These are phyloP conservation scores for Boechera retrofracta DNA, from an alignment of 345 rosid genomes.

Conservation along the genomic window DNA sequence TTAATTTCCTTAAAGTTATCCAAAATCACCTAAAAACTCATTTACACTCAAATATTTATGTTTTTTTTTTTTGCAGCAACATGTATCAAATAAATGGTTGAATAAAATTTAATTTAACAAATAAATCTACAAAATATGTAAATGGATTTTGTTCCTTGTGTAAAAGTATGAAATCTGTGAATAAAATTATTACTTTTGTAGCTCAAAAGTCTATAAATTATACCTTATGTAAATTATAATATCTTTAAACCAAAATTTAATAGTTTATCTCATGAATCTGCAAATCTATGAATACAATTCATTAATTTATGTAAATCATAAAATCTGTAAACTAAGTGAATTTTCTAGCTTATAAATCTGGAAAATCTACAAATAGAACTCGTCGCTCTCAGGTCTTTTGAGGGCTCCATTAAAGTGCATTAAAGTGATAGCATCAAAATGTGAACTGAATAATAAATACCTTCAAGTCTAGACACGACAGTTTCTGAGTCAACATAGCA, in stretches of 20 bases:
- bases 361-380: not conserved
- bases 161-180: too few relatives aligned
- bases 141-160: too few relatives aligned
- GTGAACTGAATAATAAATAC: conserved; percentile 14
- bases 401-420: conserved; percentile 13
- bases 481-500: not conserved
- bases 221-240: not conserved
- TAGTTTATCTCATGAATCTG: not conserved
- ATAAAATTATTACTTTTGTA: too few relatives aligned
- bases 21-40: too few relatives aligned
- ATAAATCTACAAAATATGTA: too few relatives aligned
- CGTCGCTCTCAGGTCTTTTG: not conserved
- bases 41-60: too few relatives aligned
- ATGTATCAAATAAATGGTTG: too few relatives aligned
- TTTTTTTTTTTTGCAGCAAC: too few relatives aligned
- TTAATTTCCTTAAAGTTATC: too few relatives aligned
- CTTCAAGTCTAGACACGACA: conserved; percentile 26
- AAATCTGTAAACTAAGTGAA: not conserved
- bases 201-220: not conserved
- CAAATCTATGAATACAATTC: not conserved
- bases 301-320: not conserved
- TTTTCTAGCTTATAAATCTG: not conserved
- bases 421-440: conserved; percentile 27
- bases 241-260: not conserved
- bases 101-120: too few relatives aligned